Base-by-base conservation (phyloP, 169 alveolate species). In the Plasmodium coatneyi region DNA sequence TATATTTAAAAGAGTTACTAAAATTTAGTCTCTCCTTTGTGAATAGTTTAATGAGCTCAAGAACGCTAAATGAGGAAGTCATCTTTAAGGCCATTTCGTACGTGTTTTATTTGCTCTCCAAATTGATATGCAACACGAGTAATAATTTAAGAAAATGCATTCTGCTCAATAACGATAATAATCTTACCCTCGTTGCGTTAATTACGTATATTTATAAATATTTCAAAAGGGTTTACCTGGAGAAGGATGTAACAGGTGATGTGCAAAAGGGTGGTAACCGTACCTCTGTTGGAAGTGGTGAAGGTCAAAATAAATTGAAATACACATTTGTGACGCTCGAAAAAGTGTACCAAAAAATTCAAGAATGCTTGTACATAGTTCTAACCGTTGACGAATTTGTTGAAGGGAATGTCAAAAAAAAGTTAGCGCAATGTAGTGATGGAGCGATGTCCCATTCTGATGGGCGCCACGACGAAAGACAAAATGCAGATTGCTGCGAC, bases 331-430 rank as follows among this genome's bases (percentile, higher is more conserved):
- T 70, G 30, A 36, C 84, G 10, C 71, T 71, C n/a, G 92, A 91
- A 46, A 91, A 80, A n/a, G 71, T 91, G n/a, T 91, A 91, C 71
- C 91, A 91, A 36, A 80, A 82, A 91, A 81, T 91, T 41, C 92
- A 91, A 54, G 95, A 91, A 30, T 91, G 95, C 28, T 91, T 91
- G 49, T 91, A 81, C 60, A 34, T 91, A 16, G 41, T 82, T 39
- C 74, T 91, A 80, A 80, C 84, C 12, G 76, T 91, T 39, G 95
- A 91, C 39, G 92, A 91, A 32, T 81, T 14, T 70, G 70, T 91
- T 80, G 92, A 91, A 91, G 19, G 41, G 28, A 22, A 49, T 28
- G 16, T 49, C 71, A 90, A 71, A 52, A 39, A 87, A 54, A 43
- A 14, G 83, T 32, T 34, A 43, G 25, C 10, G 3, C 49, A 41